Base-by-base conservation (phyloP, 164 flowering plant species). In the Hamamelis virginiana region DNA sequence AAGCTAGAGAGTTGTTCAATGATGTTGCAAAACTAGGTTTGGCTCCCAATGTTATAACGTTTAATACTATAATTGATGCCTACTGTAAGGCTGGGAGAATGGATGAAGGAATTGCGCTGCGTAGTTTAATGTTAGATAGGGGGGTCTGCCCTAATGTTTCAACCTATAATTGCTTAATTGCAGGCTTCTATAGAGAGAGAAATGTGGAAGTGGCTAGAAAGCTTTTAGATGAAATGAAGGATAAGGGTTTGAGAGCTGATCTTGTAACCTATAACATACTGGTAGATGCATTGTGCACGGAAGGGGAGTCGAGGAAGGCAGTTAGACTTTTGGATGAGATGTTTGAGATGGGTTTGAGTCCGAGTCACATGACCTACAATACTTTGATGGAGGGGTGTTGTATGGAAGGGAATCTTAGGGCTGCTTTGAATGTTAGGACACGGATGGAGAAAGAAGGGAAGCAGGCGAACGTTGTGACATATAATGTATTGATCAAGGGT, bases 371-470 rank as follows among this genome's bases (percentile, higher is more conserved):
- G 44, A 86, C 86, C n/a, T 89, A 84, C 72, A 87, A 87, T 61
- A 78, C 82, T 52, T 61, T 89, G 76, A 79, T 89, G 66, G 84
- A 81, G 63, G 91, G 91, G 25, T 86, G 80, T 66, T 84, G 85
- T 52, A 67, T 21, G 25, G 85, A 85, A 71, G 87, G 89, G 52
- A 82, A 86, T 65, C 70, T 82, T 3, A 76, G 66, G 61, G 91
- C 85, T 22, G 94, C 94, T 46, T 59, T 84, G 72, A 79, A 70
- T 50, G 18, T 86, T 74, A 83, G 81, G 79, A 66, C 25, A n/a
- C 77, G 73, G 73, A 89, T 89, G 91, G 89, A 78, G 75, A 89
- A 78, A 76, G 80, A 81, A 69, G 85, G 91, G 68, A 78, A 44
- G 74, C 64, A 79, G 43, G 73, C 89, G 18, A 87, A 89, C 70